These are phyloP conservation scores for Saccharomycopsis vini DNA, from an alignment of 805 yeast species.

Conservation along the genomic window DNA sequence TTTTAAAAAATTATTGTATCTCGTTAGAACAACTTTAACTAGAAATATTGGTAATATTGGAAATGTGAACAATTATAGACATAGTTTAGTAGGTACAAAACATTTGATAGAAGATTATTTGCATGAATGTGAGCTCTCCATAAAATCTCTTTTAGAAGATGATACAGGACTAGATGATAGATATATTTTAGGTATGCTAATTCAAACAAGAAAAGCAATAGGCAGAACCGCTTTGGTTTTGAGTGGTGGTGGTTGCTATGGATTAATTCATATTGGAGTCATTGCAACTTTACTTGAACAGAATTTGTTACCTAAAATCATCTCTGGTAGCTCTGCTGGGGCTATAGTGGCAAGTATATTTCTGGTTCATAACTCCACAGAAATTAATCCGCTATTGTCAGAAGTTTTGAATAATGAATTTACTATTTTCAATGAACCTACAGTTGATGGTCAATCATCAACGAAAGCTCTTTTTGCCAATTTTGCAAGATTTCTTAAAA, in stretches of 20 bases:
- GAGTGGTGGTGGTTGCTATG: slow-evolving; percentile 94
- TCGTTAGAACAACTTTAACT: slow-evolving; percentile 76
- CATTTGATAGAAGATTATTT: slow-evolving; percentile 73
- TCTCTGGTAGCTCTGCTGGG: slow-evolving; percentile 95
- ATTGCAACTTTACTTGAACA: slow-evolving; percentile 67
- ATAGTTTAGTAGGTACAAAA: slow-evolving; percentile 82
- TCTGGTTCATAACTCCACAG: slow-evolving; percentile 72
- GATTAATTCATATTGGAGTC: slow-evolving; percentile 88
- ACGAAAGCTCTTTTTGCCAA: slow-evolving; percentile 21
- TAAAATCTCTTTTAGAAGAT: slow-evolving; percentile 21
- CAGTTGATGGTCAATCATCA: slow-evolving; percentile 48
- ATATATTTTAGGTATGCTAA: slow-evolving; percentile 65
- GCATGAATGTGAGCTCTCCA: slow-evolving; percentile 57
- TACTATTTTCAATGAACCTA: slow-evolving; percentile 46
- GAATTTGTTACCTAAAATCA: slow-evolving; percentile 71
- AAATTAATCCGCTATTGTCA: slow-evolving; percentile 46
- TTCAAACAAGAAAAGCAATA: slow-evolving; percentile 81
- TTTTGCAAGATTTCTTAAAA: slow-evolving; percentile 54
- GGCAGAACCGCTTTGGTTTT: slow-evolving; percentile 94
- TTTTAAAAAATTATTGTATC: slow-evolving; percentile 51
- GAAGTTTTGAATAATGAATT: slow-evolving; percentile 37
- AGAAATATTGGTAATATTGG: slow-evolving; percentile 86
- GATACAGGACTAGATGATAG: slow-evolving; percentile 46
- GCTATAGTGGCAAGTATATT: slow-evolving; percentile 87
- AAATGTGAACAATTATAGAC: slow-evolving; percentile 64